Evolutionary conservation across 805 yeast genomes (phyloP).

Genomic region (Lachancea nothofagi): DNA sequence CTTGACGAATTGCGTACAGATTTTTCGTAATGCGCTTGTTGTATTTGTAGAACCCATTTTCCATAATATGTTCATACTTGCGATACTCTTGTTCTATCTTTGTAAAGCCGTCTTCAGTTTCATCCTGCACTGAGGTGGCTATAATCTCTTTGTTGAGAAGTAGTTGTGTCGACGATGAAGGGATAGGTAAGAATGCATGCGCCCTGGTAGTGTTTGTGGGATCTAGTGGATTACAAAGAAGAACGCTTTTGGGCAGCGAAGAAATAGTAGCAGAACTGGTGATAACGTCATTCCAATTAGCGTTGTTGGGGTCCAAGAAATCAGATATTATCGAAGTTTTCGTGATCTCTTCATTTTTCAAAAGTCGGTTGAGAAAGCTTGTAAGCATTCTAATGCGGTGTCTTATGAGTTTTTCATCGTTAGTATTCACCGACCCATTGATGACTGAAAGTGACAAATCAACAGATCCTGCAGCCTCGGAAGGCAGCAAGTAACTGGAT

Average conservation of each 20-base stretch:
- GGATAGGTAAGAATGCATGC: conserved; percentile 31
- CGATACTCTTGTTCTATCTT: conserved; percentile 29
- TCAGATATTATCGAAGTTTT: conserved; percentile 31
- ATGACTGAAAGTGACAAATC: conserved; percentile 30
- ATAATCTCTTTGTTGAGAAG: conserved; percentile 17
- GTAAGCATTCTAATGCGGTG: conserved; percentile 34
- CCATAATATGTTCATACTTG: conserved; percentile 23
- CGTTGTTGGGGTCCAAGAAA: conserved; percentile 31
- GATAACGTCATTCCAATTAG: conserved; percentile 32
- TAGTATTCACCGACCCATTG: conserved; percentile 26
- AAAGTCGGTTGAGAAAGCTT: conserved; percentile 29
- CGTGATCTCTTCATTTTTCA: conserved; percentile 25
- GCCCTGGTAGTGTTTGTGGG: conserved; percentile 33
- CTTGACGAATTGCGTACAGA: conserved; percentile 21
- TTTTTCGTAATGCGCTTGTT: conserved; percentile 27
- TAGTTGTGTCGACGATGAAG: conserved; percentile 23
- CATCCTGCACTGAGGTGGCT: conserved; percentile 7
- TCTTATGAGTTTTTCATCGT: conserved; percentile 32
- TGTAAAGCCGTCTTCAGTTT: conserved; percentile 20
- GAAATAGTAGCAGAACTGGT: conserved; percentile 32
- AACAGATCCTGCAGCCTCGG: conserved; percentile 29
- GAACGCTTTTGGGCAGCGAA: conserved; percentile 28
- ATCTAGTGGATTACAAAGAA: conserved; percentile 33
- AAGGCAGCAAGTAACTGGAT: conserved; percentile 26
- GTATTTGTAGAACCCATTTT: conserved; percentile 27